Conservation (phyloP, 495 filamentous ascomycete species). For the Immersiella caudata region DNA sequence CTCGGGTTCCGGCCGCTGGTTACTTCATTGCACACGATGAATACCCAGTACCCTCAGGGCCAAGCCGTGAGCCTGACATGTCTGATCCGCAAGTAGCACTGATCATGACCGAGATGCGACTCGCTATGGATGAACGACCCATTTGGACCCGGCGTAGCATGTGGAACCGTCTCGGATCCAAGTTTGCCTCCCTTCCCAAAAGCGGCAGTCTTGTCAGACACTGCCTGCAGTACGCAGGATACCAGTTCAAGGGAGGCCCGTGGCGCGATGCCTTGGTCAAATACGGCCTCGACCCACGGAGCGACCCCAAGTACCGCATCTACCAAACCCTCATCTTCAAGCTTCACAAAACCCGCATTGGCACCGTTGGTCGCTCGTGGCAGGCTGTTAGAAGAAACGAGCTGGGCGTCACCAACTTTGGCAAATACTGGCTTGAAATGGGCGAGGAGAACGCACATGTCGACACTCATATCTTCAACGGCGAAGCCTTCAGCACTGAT, state of each 20-base stretch:
- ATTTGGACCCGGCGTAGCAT: conserved; percentile 85
- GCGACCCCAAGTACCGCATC: conserved; percentile 67
- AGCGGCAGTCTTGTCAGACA: conserved; percentile 59
- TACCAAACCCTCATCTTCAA: conserved; percentile 91
- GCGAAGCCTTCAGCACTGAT: conserved; percentile 64
- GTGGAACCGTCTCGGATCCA: conserved; percentile 64
- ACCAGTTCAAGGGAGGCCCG: conserved; percentile 86
- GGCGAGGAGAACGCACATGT: conserved; percentile 42
- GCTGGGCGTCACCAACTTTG: conserved; percentile 37
- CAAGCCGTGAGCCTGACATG: conserved; percentile 43
- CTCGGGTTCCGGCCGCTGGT: conserved; percentile 54
- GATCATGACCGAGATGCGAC: conserved; percentile 60
- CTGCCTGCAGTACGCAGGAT: conserved; percentile 76
- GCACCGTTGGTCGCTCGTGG: conserved; percentile 50
- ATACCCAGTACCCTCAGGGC: conserved; percentile 43
- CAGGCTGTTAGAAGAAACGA: conserved; percentile 40
- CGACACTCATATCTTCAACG: conserved; percentile 79
- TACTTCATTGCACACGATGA: conserved; percentile 65
- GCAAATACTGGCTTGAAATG: conserved; percentile 38
- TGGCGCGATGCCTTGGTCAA: conserved; percentile 85
- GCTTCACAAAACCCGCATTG: conserved; percentile 48
- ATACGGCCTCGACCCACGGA: conserved; percentile 84
- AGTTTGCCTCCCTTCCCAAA: conserved; percentile 41
- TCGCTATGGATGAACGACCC: conserved; percentile 70
- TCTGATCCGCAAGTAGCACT: conserved; percentile 56